Evolutionary conservation across 805 yeast species (phyloP).

Genomic region (Komagataella ulmi): DNA sequence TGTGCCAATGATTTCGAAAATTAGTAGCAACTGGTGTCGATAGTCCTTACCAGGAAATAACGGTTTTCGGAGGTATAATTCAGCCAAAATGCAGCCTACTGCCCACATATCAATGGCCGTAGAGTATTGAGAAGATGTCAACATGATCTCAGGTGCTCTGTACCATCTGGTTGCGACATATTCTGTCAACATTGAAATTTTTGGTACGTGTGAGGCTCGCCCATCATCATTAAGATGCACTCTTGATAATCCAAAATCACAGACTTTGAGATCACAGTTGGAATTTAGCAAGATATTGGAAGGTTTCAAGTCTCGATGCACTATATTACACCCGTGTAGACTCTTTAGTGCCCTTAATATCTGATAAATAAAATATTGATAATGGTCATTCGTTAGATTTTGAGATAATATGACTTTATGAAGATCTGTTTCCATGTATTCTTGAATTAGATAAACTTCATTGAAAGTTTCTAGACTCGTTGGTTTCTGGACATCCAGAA

Average conservation of each 20-base stretch:
- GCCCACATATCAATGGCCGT: conserved; percentile 76
- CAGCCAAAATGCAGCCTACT: conserved; percentile 68
- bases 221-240: conserved; percentile 17
- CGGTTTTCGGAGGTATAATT: conserved; percentile 47
- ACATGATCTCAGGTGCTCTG: conserved; percentile 75
- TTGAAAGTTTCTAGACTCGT: conserved; percentile 40
- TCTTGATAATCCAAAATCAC: conserved; percentile 71
- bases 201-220: background rate
- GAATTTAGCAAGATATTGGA: conserved; percentile 54
- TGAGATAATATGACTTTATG: conserved; percentile 48
- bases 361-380: conserved; percentile 60
- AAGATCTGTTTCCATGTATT: conserved; percentile 65
- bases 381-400: conserved; percentile 48
- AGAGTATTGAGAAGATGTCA: conserved; percentile 58
- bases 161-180: conserved; percentile 83
- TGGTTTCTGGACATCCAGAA: conserved; percentile 58
- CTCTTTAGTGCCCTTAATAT: conserved; percentile 56
- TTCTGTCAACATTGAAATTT: conserved; percentile 47
- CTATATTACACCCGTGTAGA: conserved; percentile 59
- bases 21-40: conserved; percentile 51
- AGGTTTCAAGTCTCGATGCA: conserved; percentile 71
- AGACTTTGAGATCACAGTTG: conserved; percentile 62
- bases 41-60: conserved; percentile 69
- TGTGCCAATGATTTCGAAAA: conserved; percentile 58
- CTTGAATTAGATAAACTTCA: conserved; percentile 68